Evolutionary conservation across 2,329 filamentous ascomycete species (phyloP), one percentile per base, ranked within the genome.

Genomic region (Cytospora chrysosperma): DNA sequence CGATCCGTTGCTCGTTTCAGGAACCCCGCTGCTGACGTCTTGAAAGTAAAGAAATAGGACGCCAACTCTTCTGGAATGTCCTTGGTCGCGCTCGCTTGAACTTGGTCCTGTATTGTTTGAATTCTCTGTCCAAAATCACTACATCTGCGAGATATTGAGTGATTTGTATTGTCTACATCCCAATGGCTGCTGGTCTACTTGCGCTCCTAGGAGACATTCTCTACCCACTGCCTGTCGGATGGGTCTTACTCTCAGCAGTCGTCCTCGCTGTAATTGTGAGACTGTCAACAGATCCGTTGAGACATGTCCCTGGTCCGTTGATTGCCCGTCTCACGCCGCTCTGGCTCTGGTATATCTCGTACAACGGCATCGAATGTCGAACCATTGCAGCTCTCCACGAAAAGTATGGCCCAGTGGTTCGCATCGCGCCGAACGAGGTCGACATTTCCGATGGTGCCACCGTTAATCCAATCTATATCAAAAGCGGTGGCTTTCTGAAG

Each of bases 401-500:
- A 19, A n/a, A 43, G 10, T 43, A 43, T 43, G 40, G 40, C 10
- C 60, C 72, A 10, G 69, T 76, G 1, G 64, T 78, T 10, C 74
- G 76, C 6, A 72, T 76, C 1, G 76, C 72, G 2, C 77, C 77
- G 1, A 74, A 75, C 59, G 73, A 74, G 28, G 69, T 79, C 47
- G 74, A 78, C 60, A 76, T 82, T 57, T 70, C 77, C 9, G 78
- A 80, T 56, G 77, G 77, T 12, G 75, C 74, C 19, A 82, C 79
- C 0, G 68, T 84, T 27, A 72, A 76, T 0, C 73, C 79, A 1
- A 83, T 86, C 34, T 86, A 87, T 69, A 70, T 79, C 15, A 73
- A 76, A 3, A 78, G 75, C 43, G 82, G 83, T 4, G 83, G 84
- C 1, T 85, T 86, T 59, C 70, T 72, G 0, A 86, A 87, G 69